Evolutionary conservation across 2,329 filamentous ascomycete genomes (phyloP).

Genomic region (Epichloe scottii): DNA sequence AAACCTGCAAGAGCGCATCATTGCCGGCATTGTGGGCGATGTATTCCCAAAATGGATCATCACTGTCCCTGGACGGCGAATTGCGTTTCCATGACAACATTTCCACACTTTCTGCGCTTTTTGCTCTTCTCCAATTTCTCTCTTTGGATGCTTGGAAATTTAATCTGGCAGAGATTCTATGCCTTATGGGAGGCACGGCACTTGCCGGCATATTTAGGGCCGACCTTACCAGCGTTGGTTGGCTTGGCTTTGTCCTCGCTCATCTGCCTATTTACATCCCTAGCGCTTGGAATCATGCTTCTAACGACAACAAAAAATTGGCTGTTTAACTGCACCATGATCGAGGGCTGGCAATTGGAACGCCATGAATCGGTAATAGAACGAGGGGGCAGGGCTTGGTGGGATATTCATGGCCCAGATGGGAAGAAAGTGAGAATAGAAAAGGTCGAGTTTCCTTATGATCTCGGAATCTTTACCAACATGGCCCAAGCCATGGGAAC

Average conservation of each 20-base stretch:
- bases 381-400: constrained; percentile 33
- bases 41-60: constrained; percentile 73
- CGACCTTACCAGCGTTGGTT: constrained; percentile 43
- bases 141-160: constrained; percentile 47
- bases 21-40: constrained; percentile 63
- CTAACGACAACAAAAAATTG: constrained; percentile 49
- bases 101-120: constrained; percentile 74
- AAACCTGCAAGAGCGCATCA: constrained; percentile 74
- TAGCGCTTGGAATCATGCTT: constrained; percentile 54
- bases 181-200: constrained; percentile 52
- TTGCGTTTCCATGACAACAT: constrained; percentile 71
- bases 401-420: constrained; percentile 24
- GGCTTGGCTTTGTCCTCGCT: constrained; percentile 48
- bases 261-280: constrained; percentile 44
- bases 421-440: constrained; percentile 36
- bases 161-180: constrained; percentile 46
- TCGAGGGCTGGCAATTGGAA: constrained; percentile 66
- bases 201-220: constrained; percentile 64
- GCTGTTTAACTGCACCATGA: constrained; percentile 61
- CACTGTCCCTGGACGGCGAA: constrained; percentile 79
- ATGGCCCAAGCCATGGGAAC: constrained; percentile 66
- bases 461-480: constrained; percentile 64
- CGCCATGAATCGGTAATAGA: constrained; percentile 46
- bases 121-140: constrained; percentile 54
- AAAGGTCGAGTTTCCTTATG: constrained; percentile 69